These are phyloP conservation scores for Jimgerdemannia lactiflua DNA, from an alignment of 192 early-diverging fungal species.

Conservation along the genomic window DNA sequence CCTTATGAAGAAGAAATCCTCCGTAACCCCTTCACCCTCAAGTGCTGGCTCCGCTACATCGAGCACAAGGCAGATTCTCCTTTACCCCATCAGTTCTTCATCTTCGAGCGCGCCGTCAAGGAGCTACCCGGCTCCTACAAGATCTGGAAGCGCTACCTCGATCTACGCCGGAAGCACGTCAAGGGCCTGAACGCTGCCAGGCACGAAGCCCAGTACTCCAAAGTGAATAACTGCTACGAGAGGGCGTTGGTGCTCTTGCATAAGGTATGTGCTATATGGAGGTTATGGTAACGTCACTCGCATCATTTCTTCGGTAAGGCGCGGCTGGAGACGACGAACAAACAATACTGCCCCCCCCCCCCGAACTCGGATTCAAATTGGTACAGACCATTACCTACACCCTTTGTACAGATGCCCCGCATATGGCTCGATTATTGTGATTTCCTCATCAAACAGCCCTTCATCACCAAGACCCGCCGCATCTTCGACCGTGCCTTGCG, in stretches of 20 bases:
- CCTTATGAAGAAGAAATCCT: slow-evolving; percentile 71
- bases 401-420: slow-evolving; percentile 69
- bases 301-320: too few species aligned
- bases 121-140: slow-evolving; percentile 94
- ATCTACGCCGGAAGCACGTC: slow-evolving; percentile 52
- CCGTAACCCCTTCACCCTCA: slow-evolving; percentile 65
- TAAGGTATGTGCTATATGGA: slow-evolving; percentile 55
- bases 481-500: slow-evolving; percentile 89
- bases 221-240: slow-evolving; percentile 80
- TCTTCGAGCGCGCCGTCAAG: slow-evolving; percentile 88
- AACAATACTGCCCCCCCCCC: too few species aligned
- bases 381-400: background rate
- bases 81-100: slow-evolving; percentile 45
- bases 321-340: too few species aligned
- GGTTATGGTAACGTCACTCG: too few species aligned
- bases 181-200: slow-evolving; percentile 47
- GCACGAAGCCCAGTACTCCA: slow-evolving; percentile 59
- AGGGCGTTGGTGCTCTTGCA: slow-evolving; percentile 85
- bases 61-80: slow-evolving; percentile 72
- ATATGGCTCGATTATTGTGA: slow-evolving; percentile 84
- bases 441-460: slow-evolving; percentile 68
- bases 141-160: slow-evolving; percentile 90
- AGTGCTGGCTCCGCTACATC: slow-evolving; percentile 86
- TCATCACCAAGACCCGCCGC: slow-evolving; percentile 69
- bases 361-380: background rate